Conservation (phyloP, 2,329 filamentous ascomycete species). For the Neopestalotiopsis sp. region DNA sequence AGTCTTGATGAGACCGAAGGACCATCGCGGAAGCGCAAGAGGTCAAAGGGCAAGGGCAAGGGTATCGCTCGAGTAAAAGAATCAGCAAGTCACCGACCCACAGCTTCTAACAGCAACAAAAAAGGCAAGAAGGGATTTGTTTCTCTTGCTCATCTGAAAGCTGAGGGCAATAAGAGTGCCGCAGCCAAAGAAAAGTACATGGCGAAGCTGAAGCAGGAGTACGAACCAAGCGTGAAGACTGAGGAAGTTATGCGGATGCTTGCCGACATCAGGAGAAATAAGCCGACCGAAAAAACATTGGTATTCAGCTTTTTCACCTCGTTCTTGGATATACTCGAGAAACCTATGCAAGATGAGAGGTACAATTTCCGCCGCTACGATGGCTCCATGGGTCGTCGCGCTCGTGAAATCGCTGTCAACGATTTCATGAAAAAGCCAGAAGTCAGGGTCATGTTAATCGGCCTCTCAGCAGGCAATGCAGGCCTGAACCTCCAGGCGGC, state of each 20-base stretch:
- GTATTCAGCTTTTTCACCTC: slow-evolving; percentile 41
- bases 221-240: slow-evolving; percentile 37
- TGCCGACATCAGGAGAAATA: slow-evolving; percentile 28
- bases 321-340: slow-evolving; percentile 40
- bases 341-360: slow-evolving; percentile 33
- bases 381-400: slow-evolving; percentile 32
- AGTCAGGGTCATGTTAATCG: slow-evolving; percentile 67
- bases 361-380: slow-evolving; percentile 38
- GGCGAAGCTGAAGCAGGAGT: slow-evolving; percentile 31
- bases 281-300: slow-evolving; percentile 36
- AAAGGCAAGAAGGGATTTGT: slow-evolving; percentile 9
- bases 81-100: slow-evolving; percentile 20
- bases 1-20: slow-evolving; percentile 13
- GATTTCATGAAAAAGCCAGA: slow-evolving; percentile 33
- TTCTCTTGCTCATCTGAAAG: slow-evolving; percentile 32
- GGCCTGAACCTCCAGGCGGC: slow-evolving; percentile 32
- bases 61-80: slow-evolving; percentile 19
- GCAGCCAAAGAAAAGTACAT: slow-evolving; percentile 33
- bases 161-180: slow-evolving; percentile 29
- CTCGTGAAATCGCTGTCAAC: slow-evolving; percentile 32
- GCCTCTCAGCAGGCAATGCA: slow-evolving; percentile 77
- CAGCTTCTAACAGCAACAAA: slow-evolving; percentile 21
- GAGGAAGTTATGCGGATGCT: slow-evolving; percentile 37
- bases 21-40: background rate
- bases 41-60: slow-evolving; percentile 7